A percentile compares a stretch with the other conserved stretches of the same genome.
Evolutionary conservation across 371 early-diverging fungal genomes (phyloP).

Genomic region (Apophysomyces elegans): DNA sequence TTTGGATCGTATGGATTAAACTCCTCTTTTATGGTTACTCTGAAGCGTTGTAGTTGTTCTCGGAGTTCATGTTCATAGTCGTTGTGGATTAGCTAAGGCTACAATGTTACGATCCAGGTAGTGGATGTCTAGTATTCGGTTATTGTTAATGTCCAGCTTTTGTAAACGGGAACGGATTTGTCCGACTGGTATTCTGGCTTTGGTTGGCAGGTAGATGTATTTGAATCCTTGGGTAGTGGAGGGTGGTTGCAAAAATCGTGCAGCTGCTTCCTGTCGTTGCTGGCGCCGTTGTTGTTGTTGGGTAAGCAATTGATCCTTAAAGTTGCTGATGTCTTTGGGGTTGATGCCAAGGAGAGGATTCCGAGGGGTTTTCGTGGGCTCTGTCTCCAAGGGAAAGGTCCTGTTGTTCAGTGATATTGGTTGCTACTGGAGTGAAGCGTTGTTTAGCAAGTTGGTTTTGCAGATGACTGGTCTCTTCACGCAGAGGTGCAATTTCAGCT

Average conservation of each 20-base stretch:
- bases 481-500: no score
- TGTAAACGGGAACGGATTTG: background rate
- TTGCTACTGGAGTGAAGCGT: no score
- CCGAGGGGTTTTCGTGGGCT: no score
- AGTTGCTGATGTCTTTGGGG: no score
- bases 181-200: background rate
- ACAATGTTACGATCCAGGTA: slow-evolving; percentile 12
- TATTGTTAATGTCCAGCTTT: background rate
- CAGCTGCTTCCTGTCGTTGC: slow-evolving; percentile 9
- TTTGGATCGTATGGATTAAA: background rate
- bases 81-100: slow-evolving; percentile 10
- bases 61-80: slow-evolving; percentile 12
- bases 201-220: slow-evolving; percentile 17
- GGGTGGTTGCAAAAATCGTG: slow-evolving; percentile 12
- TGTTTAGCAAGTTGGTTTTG: no score
- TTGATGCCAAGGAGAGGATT: no score
- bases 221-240: slow-evolving; percentile 18
- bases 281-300: background rate
- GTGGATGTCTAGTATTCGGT: slow-evolving; percentile 16
- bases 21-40: slow-evolving; percentile 2
- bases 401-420: no score
- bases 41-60: slow-evolving; percentile 1
- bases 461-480: no score
- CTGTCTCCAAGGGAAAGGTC: no score
- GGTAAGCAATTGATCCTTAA: no score